A percentile compares a stretch with the other conserved stretches of the same genome.
Evolutionary conservation across 2,329 filamentous ascomycete genomes (phyloP).

Genomic region (Calonectria pseudoturangicola): DNA sequence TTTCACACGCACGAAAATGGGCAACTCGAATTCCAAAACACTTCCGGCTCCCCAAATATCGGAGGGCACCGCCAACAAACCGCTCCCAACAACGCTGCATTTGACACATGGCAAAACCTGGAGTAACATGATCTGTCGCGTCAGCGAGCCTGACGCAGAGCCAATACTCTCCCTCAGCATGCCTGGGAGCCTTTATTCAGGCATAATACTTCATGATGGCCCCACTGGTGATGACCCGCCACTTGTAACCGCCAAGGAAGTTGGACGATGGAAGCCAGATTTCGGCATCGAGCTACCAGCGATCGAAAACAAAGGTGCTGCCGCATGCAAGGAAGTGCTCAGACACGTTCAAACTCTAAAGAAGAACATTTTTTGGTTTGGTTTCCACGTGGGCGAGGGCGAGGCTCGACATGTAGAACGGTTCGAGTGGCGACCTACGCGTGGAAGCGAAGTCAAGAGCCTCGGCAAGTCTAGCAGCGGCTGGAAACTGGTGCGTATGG

Average conservation of each 20-base stretch:
- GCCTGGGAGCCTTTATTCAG: slow-evolving; percentile 27
- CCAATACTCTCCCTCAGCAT: slow-evolving; percentile 24
- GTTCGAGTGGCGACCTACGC: slow-evolving; percentile 48
- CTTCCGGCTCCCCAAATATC: slow-evolving; percentile 26
- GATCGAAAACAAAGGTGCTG: background rate
- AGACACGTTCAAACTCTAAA: background rate
- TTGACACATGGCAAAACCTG: slow-evolving; percentile 40
- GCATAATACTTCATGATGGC: slow-evolving; percentile 35
- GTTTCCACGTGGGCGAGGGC: slow-evolving; percentile 28
- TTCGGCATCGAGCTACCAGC: slow-evolving; percentile 38
- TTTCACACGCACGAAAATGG: slow-evolving; percentile 4
- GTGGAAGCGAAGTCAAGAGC: slow-evolving; percentile 47
- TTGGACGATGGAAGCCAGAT: slow-evolving; percentile 18
- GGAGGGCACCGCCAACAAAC: slow-evolving; percentile 14
- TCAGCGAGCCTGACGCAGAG: slow-evolving; percentile 36
- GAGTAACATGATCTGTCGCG: slow-evolving; percentile 30
- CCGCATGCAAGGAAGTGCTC: slow-evolving; percentile 24
- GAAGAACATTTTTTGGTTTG: slow-evolving; percentile 37
- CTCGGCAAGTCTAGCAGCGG: slow-evolving; percentile 44
- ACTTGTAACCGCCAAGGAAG: slow-evolving; percentile 20
- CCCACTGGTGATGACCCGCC: background rate
- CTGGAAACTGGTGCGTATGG: slow-evolving; percentile 47
- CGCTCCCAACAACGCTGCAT: slow-evolving; percentile 33
- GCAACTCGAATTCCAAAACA: slow-evolving; percentile 28
- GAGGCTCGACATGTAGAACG: slow-evolving; percentile 29